phyloP scores from a whole-genome alignment of 495 filamentous ascomycete species.

The Penicillium samsonianum region DNA sequence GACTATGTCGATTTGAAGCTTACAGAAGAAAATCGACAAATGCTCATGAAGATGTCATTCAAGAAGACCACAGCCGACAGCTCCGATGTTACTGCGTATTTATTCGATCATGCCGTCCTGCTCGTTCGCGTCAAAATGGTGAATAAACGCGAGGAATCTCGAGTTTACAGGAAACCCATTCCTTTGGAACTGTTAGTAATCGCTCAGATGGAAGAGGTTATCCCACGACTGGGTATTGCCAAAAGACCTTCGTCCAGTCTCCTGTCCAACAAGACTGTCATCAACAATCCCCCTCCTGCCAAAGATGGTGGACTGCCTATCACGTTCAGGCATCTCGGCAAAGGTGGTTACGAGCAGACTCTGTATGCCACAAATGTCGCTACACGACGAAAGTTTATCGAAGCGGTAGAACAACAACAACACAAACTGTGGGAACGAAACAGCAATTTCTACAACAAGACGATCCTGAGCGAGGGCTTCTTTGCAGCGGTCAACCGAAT shows the following conservation, averaged over 20 bases:
- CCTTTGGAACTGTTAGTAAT: constrained; percentile 92
- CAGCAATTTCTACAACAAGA: constrained; percentile 92
- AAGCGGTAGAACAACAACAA: constrained; percentile 90
- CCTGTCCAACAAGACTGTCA: constrained; percentile 69
- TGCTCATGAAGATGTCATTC: constrained; percentile 87
- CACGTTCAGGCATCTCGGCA: constrained; percentile 97
- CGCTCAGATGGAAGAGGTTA: constrained; percentile 92
- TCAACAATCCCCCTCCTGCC: constrained; percentile 46
- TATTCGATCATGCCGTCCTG: constrained; percentile 95
- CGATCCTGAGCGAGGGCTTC: constrained; percentile 79
- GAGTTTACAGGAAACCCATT: constrained; percentile 94
- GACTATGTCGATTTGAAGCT: constrained; percentile 94
- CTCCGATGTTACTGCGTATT: constrained; percentile 86
- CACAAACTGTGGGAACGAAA: constrained; percentile 73
- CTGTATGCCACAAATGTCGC: constrained; percentile 72
- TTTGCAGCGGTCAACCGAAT: constrained; percentile 80
- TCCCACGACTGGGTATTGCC: constrained; percentile 73
- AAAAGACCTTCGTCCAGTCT: constrained; percentile 90
- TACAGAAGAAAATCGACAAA: constrained; percentile 87
- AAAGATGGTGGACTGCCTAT: constrained; percentile 84
- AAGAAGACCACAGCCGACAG: constrained; percentile 89
- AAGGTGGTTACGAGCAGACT: constrained; percentile 91
- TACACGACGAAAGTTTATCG: constrained; percentile 89
- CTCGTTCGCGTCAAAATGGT: constrained; percentile 84
- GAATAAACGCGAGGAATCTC: constrained; percentile 91